phyloP scores from a whole-genome alignment of 2,329 filamentous ascomycete genomes.

The Plenodomus biglobosus region DNA sequence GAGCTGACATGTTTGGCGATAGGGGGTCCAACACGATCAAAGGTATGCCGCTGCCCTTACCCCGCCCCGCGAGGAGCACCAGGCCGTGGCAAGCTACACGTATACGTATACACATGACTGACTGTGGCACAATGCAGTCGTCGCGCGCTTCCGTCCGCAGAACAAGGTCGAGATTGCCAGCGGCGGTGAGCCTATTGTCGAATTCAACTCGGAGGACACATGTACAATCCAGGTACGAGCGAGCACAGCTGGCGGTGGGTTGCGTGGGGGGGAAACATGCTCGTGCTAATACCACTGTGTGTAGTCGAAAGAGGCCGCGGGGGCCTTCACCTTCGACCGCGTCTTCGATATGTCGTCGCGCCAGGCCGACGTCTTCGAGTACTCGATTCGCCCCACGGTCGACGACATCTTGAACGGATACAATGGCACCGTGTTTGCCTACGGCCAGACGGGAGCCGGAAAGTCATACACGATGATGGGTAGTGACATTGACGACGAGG shows the following conservation, averaged over 20 bases:
- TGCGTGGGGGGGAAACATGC: not conserved
- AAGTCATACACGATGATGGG: conserved; percentile 99
- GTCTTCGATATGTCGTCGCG: conserved; percentile 93
- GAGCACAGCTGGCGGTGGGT: not conserved
- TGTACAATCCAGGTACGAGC: conserved; percentile 75
- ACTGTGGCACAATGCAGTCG: conserved; percentile 60
- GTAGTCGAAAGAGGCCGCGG: conserved; percentile 79
- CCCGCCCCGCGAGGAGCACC: not conserved
- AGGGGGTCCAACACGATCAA: conserved; percentile 52
- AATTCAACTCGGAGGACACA: conserved; percentile 85
- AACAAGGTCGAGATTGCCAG: conserved; percentile 91
- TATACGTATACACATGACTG: conserved; percentile 22
- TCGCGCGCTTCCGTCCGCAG: conserved; percentile 95
- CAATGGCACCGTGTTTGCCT: conserved; percentile 98
- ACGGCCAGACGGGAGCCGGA: conserved; percentile 96
- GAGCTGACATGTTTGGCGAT: conserved; percentile 46
- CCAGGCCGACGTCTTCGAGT: conserved; percentile 95
- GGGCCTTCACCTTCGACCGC: conserved; percentile 89
- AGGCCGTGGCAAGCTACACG: no score
- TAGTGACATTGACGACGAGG: conserved; percentile 86
- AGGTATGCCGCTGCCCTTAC: conserved; percentile 36
- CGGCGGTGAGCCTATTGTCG: conserved; percentile 88
- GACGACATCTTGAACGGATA: conserved; percentile 99
- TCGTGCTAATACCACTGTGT: conserved; percentile 14
- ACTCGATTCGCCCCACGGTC: conserved; percentile 92